These are phyloP conservation scores for Lunasporangiospora selenospora DNA, from an alignment of 192 early-diverging fungal species.

Conservation along the genomic window DNA sequence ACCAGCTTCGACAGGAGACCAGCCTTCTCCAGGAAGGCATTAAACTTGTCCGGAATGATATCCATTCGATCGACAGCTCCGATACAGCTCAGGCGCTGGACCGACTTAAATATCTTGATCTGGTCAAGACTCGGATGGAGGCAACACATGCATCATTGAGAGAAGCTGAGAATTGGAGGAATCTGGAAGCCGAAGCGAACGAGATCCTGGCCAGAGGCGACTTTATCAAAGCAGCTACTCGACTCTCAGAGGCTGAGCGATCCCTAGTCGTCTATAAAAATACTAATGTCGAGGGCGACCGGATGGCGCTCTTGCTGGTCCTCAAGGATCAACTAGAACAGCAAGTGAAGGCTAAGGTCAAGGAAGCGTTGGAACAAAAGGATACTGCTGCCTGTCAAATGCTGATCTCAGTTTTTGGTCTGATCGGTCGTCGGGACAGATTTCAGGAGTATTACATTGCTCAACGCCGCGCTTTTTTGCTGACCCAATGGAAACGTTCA, in stretches of 20 bases:
- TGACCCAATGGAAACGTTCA: slow-evolving; percentile 55
- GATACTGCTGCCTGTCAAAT: slow-evolving; percentile 61
- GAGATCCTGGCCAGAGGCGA: slow-evolving; percentile 68
- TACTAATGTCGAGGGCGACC: slow-evolving; percentile 73
- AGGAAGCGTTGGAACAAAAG: slow-evolving; percentile 61
- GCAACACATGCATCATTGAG: slow-evolving; percentile 61
- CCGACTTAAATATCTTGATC: slow-evolving; percentile 65
- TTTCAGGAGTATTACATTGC: slow-evolving; percentile 69
- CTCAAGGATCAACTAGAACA: slow-evolving; percentile 69
- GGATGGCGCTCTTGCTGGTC: slow-evolving; percentile 55
- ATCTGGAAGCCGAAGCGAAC: slow-evolving; percentile 70
- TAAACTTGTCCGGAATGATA: slow-evolving; percentile 45
- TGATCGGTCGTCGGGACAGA: slow-evolving; percentile 61
- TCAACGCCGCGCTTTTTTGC: slow-evolving; percentile 48
- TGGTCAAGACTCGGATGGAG: slow-evolving; percentile 74
- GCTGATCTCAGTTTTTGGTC: slow-evolving; percentile 61
- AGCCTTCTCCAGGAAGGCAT: slow-evolving; percentile 53
- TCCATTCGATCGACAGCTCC: slow-evolving; percentile 55
- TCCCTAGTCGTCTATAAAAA: slow-evolving; percentile 64
- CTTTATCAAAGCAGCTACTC: slow-evolving; percentile 62
- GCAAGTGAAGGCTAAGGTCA: slow-evolving; percentile 54
- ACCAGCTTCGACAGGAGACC: slow-evolving; percentile 62
- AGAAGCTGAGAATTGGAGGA: slow-evolving; percentile 84
- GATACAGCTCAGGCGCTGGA: slow-evolving; percentile 59
- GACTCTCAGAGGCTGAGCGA: slow-evolving; percentile 71